These are phyloP conservation scores for Cercophora newfieldiana DNA, from an alignment of 495 filamentous ascomycete species.

Conservation along the genomic window DNA sequence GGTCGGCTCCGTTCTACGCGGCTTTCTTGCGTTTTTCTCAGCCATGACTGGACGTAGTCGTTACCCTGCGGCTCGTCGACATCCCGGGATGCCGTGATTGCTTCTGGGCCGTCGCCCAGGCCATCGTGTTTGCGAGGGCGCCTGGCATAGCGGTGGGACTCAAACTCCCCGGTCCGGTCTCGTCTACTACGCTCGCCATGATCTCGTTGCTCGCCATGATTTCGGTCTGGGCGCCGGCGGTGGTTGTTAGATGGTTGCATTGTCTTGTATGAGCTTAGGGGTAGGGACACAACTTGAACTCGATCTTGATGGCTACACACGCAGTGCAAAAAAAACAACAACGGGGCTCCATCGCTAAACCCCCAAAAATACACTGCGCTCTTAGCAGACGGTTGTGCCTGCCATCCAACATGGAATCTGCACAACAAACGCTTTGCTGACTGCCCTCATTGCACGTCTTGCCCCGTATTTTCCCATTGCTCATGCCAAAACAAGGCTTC, in stretches of 20 bases:
- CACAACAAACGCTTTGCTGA: too few species aligned
- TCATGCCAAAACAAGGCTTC: too few species aligned
- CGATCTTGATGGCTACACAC: not conserved
- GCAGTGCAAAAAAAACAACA: not conserved
- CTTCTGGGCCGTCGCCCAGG: not conserved
- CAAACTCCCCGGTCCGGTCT: not conserved
- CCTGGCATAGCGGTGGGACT: not conserved
- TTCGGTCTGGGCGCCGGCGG: not conserved
- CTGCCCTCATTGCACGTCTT: too few species aligned
- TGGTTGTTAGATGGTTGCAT: not conserved
- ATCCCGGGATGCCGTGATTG: not conserved
- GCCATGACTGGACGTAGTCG: conserved; percentile 37
- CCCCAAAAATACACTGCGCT: not conserved
- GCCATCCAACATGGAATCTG: too few species aligned
- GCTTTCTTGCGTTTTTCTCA: conserved; percentile 29
- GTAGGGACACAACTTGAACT: not conserved
- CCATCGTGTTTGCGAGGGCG: not conserved
- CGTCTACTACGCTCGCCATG: not conserved
- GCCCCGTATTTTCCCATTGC: too few species aligned
- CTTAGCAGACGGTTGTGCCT: too few species aligned
- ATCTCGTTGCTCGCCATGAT: not conserved
- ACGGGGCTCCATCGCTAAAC: not conserved
- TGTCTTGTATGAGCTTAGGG: not conserved
- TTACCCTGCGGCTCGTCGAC: not conserved
- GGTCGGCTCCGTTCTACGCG: not conserved